Conservation (phyloP, 2,329 filamentous ascomycete species). For the Geoglossum cookeanum region DNA sequence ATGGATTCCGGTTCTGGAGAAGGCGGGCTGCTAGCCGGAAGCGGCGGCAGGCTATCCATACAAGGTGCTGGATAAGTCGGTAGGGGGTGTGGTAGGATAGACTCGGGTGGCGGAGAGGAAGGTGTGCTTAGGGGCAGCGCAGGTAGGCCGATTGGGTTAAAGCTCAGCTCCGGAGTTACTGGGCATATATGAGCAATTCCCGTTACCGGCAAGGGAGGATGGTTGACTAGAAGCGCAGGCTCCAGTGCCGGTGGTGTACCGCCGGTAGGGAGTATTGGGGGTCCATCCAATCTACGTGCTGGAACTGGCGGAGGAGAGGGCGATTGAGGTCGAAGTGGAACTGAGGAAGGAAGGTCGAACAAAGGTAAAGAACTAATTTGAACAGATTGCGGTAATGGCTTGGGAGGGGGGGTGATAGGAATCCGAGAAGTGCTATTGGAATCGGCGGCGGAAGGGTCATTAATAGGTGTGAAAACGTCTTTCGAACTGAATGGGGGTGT, state of each 20-base stretch:
- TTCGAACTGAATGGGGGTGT: neutral
- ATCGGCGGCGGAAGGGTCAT: neutral
- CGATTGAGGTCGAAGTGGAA: neutral
- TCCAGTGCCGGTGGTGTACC: too few relatives aligned
- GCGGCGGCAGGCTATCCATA: neutral
- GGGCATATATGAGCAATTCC: neutral
- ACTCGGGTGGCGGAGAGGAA: neutral
- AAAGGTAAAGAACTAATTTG: too few relatives aligned
- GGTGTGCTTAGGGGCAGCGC: neutral
- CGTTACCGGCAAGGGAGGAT: neutral
- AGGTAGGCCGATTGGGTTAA: neutral
- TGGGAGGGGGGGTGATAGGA: too few relatives aligned
- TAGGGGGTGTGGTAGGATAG: neutral
- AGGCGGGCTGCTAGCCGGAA: neutral
- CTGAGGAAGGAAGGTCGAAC: too few relatives aligned
- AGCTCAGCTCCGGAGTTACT: neutral
- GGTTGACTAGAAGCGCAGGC: neutral
- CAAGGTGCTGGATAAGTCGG: neutral
- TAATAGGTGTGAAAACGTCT: neutral
- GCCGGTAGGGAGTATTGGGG: neutral
- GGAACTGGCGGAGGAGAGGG: neutral
- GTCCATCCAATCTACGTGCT: neutral
- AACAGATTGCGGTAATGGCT: too few relatives aligned
- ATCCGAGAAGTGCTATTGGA: too few relatives aligned
- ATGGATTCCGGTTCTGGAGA: neutral